A percentile compares a stretch with the other conserved stretches of the same genome.
Evolutionary conservation across 768 basidiomycete species (phyloP).

Genomic region (Gymnopilus junonius): DNA sequence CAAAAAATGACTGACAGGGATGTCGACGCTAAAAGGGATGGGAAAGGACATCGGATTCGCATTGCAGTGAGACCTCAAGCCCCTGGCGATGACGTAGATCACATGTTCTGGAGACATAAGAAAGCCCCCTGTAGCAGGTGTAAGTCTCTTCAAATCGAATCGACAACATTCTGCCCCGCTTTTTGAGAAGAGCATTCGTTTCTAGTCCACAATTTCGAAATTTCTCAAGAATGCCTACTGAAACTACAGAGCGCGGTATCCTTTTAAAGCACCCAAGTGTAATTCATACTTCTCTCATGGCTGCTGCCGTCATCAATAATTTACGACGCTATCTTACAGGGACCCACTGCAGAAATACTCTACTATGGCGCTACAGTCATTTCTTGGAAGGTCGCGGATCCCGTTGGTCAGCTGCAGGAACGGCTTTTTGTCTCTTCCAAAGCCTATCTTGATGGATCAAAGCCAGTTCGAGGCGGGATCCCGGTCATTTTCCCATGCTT

Average conservation of each 20-base stretch:
- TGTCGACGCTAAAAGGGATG: too few relatives aligned
- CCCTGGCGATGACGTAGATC: slow-evolving; percentile 5
- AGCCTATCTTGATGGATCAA: slow-evolving; percentile 78
- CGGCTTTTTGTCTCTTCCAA: slow-evolving; percentile 84
- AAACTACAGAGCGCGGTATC: slow-evolving; percentile 45
- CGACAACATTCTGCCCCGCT: neutral
- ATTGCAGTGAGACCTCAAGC: too few relatives aligned
- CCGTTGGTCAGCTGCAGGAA: slow-evolving; percentile 50
- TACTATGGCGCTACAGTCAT: slow-evolving; percentile 86
- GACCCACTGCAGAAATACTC: slow-evolving; percentile 65
- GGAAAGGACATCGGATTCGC: too few relatives aligned
- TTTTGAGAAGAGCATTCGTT: neutral
- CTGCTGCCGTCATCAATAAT: neutral
- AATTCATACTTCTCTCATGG: slow-evolving; percentile 6
- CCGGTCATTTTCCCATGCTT: slow-evolving; percentile 86
- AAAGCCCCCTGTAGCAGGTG: neutral
- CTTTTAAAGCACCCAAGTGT: slow-evolving; percentile 70
- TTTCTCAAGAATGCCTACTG: slow-evolving; percentile 58
- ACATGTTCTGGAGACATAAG: neutral
- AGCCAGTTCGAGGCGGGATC: slow-evolving; percentile 65
- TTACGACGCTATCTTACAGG: slow-evolving; percentile 43
- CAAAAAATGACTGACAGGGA: too few relatives aligned
- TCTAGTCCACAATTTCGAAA: neutral
- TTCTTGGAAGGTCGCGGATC: slow-evolving; percentile 75
- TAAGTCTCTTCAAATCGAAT: too few relatives aligned